Percentiles rank a stretch among this genome's conserved stretches.
Conservation (phyloP, 1,284 basidiomycete species). For the Ganoderma resinaceum region DNA sequence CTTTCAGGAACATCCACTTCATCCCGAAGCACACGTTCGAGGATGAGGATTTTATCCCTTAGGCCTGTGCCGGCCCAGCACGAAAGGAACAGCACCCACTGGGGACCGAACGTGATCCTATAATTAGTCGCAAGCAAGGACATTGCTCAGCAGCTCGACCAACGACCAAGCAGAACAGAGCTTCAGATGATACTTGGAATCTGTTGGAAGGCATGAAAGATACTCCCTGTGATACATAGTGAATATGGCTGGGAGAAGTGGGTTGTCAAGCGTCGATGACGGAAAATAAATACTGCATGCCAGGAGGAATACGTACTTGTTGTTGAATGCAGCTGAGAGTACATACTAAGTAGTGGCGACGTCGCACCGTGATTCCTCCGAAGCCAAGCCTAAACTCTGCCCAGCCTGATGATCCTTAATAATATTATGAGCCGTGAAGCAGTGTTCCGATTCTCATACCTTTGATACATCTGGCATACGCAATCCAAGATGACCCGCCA, state of each 20-base stretch:
- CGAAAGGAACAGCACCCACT: neutral
- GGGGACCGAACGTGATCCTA: neutral
- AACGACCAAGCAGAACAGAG: neutral
- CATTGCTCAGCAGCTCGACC: neutral
- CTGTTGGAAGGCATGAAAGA: neutral
- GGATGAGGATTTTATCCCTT: too few species aligned
- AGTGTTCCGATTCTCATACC: neutral
- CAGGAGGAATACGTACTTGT: neutral
- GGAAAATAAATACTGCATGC: neutral
- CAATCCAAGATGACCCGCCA: conserved; percentile 4
- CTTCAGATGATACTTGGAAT: neutral
- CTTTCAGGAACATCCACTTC: neutral
- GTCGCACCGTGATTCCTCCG: neutral
- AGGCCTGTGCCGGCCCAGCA: neutral
- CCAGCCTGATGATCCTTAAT: neutral
- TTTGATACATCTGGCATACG: neutral
- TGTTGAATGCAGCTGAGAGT: neutral
- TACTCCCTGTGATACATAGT: too few species aligned
- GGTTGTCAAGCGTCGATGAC: neutral
- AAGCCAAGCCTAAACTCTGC: neutral
- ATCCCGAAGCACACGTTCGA: too few species aligned
- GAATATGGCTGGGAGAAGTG: neutral
- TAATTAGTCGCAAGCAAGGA: neutral
- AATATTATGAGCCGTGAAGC: neutral
- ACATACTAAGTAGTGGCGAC: neutral